Evolutionary conservation across 2,329 filamentous ascomycete species (phyloP), one percentile per base, ranked within the genome.

Genomic region (Arthrobotrys megalospora): DNA sequence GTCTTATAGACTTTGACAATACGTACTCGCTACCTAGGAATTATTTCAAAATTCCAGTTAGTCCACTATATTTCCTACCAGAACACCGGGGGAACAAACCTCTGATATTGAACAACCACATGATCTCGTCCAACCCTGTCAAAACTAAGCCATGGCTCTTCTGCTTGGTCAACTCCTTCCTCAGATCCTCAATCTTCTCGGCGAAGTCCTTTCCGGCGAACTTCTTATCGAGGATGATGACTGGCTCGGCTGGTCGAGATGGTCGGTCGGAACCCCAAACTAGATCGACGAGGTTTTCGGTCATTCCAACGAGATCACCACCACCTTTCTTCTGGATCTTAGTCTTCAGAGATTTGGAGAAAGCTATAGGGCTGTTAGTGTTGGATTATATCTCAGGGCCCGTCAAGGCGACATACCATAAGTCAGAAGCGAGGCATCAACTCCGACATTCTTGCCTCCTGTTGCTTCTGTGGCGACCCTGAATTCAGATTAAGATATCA

Each of bases 51-150:
- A 16, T 16, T n/a, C n/a, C 28, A 19, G 19, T 66, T 14, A 43
- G 36, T 47, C 8, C 11, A n/a, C 7, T 11, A 10, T 34, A 1
- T 38, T 43, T 16, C 14, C 5, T 11, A n/a, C 5, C 21, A 11
- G 36, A 43, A 19, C 32, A 19, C 55, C 16, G 19, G 8, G 5
- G 12, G 0, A 96, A 84, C 89, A 96, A 81, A 96, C 73, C 96
- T 81, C 96, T 91, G 60, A 99, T 86, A 85, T 99, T 99, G 87
- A 97, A 97, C n/a, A 99, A 88, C 96, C 96, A 99, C 10, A 96
- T 96, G 82, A 97, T 90, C 85, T 99, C 96, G 82, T 99, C 96
- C 50, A 99, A 89, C 91, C 96, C 94, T 5, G 94, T 97, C 53
- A 98, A 90, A 60, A 98, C 90, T 81, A 98, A 93, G 0, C 93